A percentile compares a stretch with the other conserved stretches of the same genome.
Evolutionary conservation across 495 filamentous ascomycete genomes (phyloP).

Genomic region (Penicillium ucsense): DNA sequence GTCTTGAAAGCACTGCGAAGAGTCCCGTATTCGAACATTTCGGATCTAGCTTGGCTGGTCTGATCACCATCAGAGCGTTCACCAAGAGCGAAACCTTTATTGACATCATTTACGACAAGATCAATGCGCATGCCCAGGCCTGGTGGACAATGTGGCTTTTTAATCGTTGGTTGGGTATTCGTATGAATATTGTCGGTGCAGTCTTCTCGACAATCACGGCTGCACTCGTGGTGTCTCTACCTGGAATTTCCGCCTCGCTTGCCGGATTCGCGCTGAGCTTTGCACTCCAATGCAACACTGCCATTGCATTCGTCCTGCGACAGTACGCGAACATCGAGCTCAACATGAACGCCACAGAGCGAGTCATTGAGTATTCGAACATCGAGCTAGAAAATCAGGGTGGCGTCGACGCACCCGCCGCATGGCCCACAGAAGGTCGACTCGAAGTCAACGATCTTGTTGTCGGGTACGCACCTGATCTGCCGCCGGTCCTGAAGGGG

Average conservation of each 20-base stretch:
- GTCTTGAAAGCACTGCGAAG: slow-evolving; percentile 63
- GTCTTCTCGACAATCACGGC: slow-evolving; percentile 59
- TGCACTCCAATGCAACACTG: slow-evolving; percentile 43
- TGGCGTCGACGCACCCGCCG: slow-evolving; percentile 53
- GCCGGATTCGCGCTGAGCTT: slow-evolving; percentile 71
- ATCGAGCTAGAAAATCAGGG: slow-evolving; percentile 57
- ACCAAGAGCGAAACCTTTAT: slow-evolving; percentile 54
- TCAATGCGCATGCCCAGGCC: slow-evolving; percentile 54
- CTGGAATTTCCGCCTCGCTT: slow-evolving; percentile 59
- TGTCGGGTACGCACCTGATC: slow-evolving; percentile 65
- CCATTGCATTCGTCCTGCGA: slow-evolving; percentile 38
- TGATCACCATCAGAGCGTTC: slow-evolving; percentile 69
- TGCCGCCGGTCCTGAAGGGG: slow-evolving; percentile 66
- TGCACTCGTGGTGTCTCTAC: slow-evolving; percentile 50
- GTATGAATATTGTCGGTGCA: slow-evolving; percentile 61
- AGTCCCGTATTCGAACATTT: slow-evolving; percentile 74
- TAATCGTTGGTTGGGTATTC: slow-evolving; percentile 64
- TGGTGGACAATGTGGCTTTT: slow-evolving; percentile 63
- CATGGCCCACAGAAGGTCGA: slow-evolving; percentile 70
- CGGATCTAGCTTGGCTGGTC: slow-evolving; percentile 56
- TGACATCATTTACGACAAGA: slow-evolving; percentile 51
- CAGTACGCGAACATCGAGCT: slow-evolving; percentile 52
- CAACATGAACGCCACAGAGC: slow-evolving; percentile 77
- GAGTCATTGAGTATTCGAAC: slow-evolving; percentile 71
- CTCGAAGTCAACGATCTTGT: slow-evolving; percentile 66